Evolutionary conservation across 2,329 filamentous ascomycete genomes (phyloP), one percentile per base, ranked within the genome.

Genomic region (Emmonsia crescens): DNA sequence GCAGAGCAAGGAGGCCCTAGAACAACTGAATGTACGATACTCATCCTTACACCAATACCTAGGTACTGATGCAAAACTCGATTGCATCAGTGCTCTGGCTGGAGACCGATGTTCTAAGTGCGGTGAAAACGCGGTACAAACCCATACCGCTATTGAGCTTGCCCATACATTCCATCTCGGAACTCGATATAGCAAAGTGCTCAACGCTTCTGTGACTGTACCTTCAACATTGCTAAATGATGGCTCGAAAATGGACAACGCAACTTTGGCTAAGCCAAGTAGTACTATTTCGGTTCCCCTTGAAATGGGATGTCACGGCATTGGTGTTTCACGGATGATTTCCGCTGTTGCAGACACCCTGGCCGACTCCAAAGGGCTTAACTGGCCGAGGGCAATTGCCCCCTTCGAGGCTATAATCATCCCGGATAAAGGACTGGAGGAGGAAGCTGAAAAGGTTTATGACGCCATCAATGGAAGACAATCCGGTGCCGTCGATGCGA

Each of bases 221-320:
- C 56, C 56, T 21, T 57, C 40, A n/a, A 21, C 19, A 69, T 67
- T 38, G 65, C 66, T 10, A 64, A 64, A 63, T 54, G 65, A 58
- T 54, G 36, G 33, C 62, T 66, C 10, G 40, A 42, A 21, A 49
- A 46, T 29, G 52, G 24, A 21, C 9, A 33, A 19, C 5, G 54
- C 19, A 55, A 42, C 29, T 19, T 38, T 9, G 31, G 19, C 21
- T 24, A 44, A 31, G 33, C 19, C 49, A 33, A 56, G 24, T 57
- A 56, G 24, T 57, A 59, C 27, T 21, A 66, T 42, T 51, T 60
- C n/a, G 9, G 79, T 85, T 0, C 80, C 85, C 0, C 82, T 96
- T 69, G 85, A 96, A 66, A 99, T 99, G 94, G 94, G 94, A 61
- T 99, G 94, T 72, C 91, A 96, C 71, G 94, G 94, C 0, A 95